A percentile compares a stretch with the other conserved stretches of the same genome.
phyloP scores from a whole-genome alignment of 345 rosid species.

The Citrus reticulata region DNA sequence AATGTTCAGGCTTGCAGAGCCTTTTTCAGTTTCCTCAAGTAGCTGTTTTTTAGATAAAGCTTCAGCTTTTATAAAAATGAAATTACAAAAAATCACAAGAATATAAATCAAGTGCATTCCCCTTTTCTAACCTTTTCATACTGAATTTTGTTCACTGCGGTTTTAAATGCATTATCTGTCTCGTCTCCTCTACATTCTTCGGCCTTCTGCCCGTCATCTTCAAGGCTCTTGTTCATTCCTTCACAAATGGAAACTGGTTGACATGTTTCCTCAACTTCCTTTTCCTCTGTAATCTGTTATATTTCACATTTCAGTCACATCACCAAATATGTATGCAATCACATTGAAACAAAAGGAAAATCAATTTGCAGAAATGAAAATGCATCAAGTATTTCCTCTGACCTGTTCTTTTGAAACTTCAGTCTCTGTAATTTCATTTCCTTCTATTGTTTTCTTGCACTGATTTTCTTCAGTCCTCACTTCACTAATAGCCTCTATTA shows the following conservation, averaged over 20 bases:
- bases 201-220: constrained; percentile 17
- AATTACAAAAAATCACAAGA: not conserved
- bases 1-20: constrained; percentile 13
- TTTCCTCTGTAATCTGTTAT: constrained; percentile 32
- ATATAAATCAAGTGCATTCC: not conserved
- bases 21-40: constrained; percentile 7
- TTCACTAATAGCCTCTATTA: constrained; percentile 5
- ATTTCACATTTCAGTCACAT: not conserved
- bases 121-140: constrained; percentile 33
- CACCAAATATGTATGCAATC: not conserved
- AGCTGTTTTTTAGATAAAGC: constrained; percentile 18
- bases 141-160: constrained; percentile 13
- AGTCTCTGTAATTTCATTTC: constrained; percentile 13
- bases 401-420: constrained; percentile 38
- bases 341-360: not conserved
- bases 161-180: not conserved
- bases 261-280: constrained; percentile 20
- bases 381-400: constrained; percentile 3
- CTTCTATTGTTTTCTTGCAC: constrained; percentile 14
- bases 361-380: not conserved
- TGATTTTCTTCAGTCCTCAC: constrained; percentile 12
- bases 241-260: constrained; percentile 9
- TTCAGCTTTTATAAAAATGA: not conserved
- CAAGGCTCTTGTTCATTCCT: constrained; percentile 26
- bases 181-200: constrained; percentile 18